Evolutionary conservation across 345 rosid genomes (phyloP).

Genomic region (Odontarrhena argentea): DNA sequence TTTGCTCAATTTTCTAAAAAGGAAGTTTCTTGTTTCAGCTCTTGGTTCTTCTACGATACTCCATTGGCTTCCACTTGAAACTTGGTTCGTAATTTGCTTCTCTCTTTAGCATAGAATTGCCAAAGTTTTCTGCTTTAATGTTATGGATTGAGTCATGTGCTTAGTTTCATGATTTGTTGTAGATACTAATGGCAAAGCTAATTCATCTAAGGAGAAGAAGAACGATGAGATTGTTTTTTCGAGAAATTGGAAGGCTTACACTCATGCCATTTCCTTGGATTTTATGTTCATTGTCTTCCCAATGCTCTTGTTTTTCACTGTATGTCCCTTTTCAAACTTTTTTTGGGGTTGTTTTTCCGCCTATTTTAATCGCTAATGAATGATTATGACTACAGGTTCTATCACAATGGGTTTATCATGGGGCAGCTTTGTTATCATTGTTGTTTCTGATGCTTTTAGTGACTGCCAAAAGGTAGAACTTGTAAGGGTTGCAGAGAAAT

Average conservation of each 20-base stretch:
- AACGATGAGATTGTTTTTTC: slow-evolving; percentile 45
- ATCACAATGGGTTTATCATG: slow-evolving; percentile 64
- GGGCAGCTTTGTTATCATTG: slow-evolving; percentile 43
- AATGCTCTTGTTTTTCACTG: slow-evolving; percentile 63
- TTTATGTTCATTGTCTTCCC: slow-evolving; percentile 66
- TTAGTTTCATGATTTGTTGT: slow-evolving; percentile 26
- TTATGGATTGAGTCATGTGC: background rate
- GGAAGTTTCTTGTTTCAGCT: slow-evolving; percentile 45
- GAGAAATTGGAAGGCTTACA: slow-evolving; percentile 49
- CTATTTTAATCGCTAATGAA: background rate
- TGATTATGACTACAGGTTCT: slow-evolving; percentile 55
- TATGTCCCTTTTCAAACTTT: slow-evolving; percentile 40
- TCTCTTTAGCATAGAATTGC: background rate
- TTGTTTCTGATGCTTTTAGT: slow-evolving; percentile 42
- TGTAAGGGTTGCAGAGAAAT: slow-evolving; percentile 47
- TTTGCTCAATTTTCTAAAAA: background rate
- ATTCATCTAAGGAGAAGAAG: slow-evolving; percentile 49
- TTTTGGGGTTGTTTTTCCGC: background rate
- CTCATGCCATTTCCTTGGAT: slow-evolving; percentile 55
- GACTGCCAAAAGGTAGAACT: slow-evolving; percentile 73
- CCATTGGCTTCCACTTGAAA: slow-evolving; percentile 36
- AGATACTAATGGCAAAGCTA: slow-evolving; percentile 25
- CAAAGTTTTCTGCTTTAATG: background rate
- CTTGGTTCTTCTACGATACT: slow-evolving; percentile 59
- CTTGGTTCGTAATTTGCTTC: slow-evolving; percentile 45